These are phyloP conservation scores for Pneumocystis canis DNA, from an alignment of 1,139 yeast genomes.

Conservation along the genomic window DNA sequence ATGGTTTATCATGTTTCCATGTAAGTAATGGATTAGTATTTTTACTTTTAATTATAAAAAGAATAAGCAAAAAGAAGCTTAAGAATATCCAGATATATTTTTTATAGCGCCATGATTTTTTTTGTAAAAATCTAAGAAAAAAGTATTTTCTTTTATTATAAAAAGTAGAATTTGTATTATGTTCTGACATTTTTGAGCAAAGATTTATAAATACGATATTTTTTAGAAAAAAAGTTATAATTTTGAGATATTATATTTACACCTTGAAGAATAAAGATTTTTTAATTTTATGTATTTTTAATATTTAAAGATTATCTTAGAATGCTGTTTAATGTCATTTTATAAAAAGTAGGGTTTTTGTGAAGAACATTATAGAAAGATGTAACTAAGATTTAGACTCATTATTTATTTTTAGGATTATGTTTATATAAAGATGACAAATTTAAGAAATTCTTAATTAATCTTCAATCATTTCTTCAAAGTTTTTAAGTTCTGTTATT, in stretches of 20 bases:
- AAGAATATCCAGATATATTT: constrained; percentile 4
- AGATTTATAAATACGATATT: background rate
- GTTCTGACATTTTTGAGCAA: background rate
- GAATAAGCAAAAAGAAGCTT: constrained; percentile 1
- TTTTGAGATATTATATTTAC: too few relatives aligned
- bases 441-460: background rate
- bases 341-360: background rate
- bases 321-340: background rate
- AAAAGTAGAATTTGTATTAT: background rate
- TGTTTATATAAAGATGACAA: background rate
- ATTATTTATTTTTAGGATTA: background rate
- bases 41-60: constrained; percentile 1
- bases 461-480: background rate
- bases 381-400: background rate
- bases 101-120: background rate
- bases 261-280: background rate
- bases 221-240: background rate
- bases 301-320: background rate
- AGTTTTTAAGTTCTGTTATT: background rate
- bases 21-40: constrained; percentile 1
- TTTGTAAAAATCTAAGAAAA: background rate
- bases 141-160: background rate
- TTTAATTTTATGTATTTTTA: background rate
- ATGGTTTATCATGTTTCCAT: background rate
- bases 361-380: background rate